phyloP scores from a whole-genome alignment of 2,329 filamentous ascomycete species.

The Orbilia blumenaviensis region DNA sequence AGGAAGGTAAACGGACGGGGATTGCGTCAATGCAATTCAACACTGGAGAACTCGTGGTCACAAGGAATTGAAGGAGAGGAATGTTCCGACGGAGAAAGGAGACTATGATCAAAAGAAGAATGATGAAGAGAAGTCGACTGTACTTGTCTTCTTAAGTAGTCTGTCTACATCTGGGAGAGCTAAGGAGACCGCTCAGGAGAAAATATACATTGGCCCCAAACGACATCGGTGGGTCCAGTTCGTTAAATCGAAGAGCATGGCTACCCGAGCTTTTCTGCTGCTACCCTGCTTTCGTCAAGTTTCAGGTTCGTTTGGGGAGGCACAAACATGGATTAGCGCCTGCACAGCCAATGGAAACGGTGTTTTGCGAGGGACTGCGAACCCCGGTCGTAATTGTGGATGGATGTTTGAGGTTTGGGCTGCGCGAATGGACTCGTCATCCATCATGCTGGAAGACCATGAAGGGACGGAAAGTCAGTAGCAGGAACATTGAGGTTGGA shows the following conservation, averaged over 20 bases:
- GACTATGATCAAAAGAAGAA: conserved; percentile 24
- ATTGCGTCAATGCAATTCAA: conserved; percentile 45
- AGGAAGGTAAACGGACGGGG: conserved; percentile 5
- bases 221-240: conserved; percentile 33
- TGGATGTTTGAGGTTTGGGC: conserved; percentile 25
- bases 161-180: conserved; percentile 41
- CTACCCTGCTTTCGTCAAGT: conserved; percentile 44
- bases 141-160: conserved; percentile 48
- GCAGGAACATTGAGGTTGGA: background rate
- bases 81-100: conserved; percentile 40
- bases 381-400: conserved; percentile 4
- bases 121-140: conserved; percentile 40
- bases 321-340: conserved; percentile 53
- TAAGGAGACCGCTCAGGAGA: conserved; percentile 37
- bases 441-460: background rate
- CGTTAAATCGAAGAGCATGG: conserved; percentile 26
- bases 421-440: conserved; percentile 13
- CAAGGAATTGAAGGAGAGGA: conserved; percentile 39
- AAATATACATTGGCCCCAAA: conserved; percentile 12
- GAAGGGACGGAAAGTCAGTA: background rate
- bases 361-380: background rate
- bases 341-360: conserved; percentile 42
- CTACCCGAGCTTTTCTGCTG: conserved; percentile 46
- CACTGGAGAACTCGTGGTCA: conserved; percentile 23
- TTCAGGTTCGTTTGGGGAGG: conserved; percentile 53